phyloP scores from a whole-genome alignment of 345 rosid species.

The Erodium maritimum region DNA sequence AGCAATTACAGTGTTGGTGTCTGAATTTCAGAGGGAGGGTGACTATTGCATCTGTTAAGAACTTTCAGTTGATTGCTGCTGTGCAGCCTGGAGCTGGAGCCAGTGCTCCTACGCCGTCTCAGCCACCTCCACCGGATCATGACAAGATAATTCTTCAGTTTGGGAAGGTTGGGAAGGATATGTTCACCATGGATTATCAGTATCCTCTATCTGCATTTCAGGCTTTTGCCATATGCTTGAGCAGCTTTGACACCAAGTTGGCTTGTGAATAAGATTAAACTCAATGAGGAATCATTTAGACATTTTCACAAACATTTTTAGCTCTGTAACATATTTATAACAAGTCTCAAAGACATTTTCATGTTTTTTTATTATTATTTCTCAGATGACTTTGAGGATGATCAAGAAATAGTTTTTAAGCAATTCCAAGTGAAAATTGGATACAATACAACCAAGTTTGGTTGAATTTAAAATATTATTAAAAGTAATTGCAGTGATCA shows the following conservation, averaged over 20 bases:
- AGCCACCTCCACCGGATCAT: conserved; percentile 28
- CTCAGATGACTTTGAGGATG: no score
- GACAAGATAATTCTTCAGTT: conserved; percentile 94
- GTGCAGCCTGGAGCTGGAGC: conserved; percentile 25
- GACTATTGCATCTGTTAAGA: conserved; percentile 43
- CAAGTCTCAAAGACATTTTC: no score
- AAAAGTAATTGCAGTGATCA: no score
- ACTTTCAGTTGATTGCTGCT: conserved; percentile 40
- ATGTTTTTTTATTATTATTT: no score
- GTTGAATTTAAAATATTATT: no score
- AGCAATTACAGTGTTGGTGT: conserved; percentile 49
- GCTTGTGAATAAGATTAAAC: conserved; percentile 47
- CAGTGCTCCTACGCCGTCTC: conserved; percentile 13
- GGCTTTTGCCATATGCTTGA: conserved; percentile 91
- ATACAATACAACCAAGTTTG: no score
- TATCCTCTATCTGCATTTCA: conserved; percentile 94
- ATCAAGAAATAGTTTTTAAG: no score
- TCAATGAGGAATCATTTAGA: no score
- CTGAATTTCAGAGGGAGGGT: no score
- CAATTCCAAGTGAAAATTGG: no score
- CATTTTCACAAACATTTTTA: no score
- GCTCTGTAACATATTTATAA: no score
- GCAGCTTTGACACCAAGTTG: conserved; percentile 98
- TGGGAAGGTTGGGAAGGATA: conserved; percentile 90
- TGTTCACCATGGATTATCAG: conserved; percentile 96